Evolutionary conservation across 495 filamentous ascomycete species (phyloP), one percentile per base, ranked within the genome.

Genomic region (Apiosordaria backusii): DNA sequence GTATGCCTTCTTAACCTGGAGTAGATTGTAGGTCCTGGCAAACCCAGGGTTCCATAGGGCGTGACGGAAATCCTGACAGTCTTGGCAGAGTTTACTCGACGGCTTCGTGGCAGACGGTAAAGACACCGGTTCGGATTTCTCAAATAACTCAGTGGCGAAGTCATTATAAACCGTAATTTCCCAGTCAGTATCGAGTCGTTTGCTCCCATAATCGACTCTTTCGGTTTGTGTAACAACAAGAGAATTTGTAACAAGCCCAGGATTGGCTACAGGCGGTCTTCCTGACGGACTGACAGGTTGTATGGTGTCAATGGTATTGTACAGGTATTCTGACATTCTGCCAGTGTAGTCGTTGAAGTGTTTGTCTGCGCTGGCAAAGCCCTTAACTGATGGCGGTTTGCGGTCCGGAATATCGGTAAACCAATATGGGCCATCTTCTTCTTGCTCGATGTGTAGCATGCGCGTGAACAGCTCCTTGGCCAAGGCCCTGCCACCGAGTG

Each of bases 181-280:
- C 60, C 40, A 62, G 40, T 50, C 45, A 4, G 21, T 53, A 22
- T 50, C 60, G 4, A 62, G 45, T 26, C 24, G 19, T 1, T 16
- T 25, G 40, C 25, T 54, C 2, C 60, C 40, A 54, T 54, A 62
- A 22, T 62, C 60, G 35, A 62, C 3, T 9, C 45, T 35, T 27
- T 50, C 19, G 13, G n/a, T 25, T 23, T 3, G 26, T 19, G 59
- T 1, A 7, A 45, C 4, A 4, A 19, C 4, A 3, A 50, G 59
- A 6, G 10, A 0, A 40, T 5, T 40, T 9, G 29, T 45, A 4
- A 13, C 35, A 1, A 13, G 10, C 16, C 35, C 35, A 13, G 0
- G 9, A 45, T 7, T 7, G 16, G 9, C 35, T 13, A 45, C 35
- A 13, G 9, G 1, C 10, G 10, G 5, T 16, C 35, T 45, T 2